Base-by-base conservation (phyloP, 768 basidiomycete species). In the Fistulinella prunicolor region DNA sequence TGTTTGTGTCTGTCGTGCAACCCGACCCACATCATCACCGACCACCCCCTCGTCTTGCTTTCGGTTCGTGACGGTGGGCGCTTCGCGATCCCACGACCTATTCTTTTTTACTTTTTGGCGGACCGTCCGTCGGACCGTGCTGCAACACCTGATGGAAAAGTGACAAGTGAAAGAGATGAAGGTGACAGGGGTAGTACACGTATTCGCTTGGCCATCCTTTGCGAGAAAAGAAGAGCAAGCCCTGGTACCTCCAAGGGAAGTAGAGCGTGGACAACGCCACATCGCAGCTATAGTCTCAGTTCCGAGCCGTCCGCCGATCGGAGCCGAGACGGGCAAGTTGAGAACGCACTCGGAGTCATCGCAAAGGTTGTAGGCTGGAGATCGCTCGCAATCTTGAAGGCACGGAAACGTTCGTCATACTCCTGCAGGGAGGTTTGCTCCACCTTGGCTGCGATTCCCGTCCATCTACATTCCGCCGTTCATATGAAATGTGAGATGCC, bases 1-100 rank as follows among this genome's bases (percentile, higher is more conserved):
- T n/a, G n/a, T n/a, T 94, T 94, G 70, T 77, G 84, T 39, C 92
- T 94, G 30, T 12, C 90, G 67, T 93, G 91, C 34, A 85, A 86
- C 20, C 91, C 89, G 30, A 75, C 72, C 0, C 89, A 89, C 12
- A 93, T 70, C 37, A 78, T 80, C 6, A 89, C 61, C 23, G 72
- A 69, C 90, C 91, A 95, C 6, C 81, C 82, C n/a, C 51, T 78
- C 78, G 0, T 70, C 76, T 30, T 59, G 59, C 42, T 72, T 71
- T 26, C 88, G 71, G 4, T 79, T 32, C 77, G 59, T 95, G 90
- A 38, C 74, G 71, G 12, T 64, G 55, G 54, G 78, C 80, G 65
- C 93, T 89, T 36, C 95, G n/a, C n/a, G n/a, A 69, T 9, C 77
- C 78, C 39, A 73, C 66, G 5, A 88, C 54, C 85, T 85, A 89